phyloP scores from a whole-genome alignment of 352 stramenopile species.

The Discostella stelligera region DNA sequence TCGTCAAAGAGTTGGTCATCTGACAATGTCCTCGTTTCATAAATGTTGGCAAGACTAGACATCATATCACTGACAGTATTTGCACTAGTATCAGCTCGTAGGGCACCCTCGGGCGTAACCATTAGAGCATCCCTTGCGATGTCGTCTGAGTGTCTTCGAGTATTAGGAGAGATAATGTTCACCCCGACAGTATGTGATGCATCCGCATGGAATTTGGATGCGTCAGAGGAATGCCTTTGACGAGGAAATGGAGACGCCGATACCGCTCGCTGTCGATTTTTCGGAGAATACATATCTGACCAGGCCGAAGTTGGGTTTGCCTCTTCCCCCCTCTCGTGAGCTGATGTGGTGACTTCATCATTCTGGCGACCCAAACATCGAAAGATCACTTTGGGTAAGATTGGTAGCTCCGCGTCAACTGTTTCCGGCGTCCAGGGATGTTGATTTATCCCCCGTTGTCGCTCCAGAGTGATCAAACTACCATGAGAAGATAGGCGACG shows the following conservation, averaged over 20 bases:
- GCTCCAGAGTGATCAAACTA: neutral
- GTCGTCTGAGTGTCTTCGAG: neutral
- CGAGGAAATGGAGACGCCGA: neutral
- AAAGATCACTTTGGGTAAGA: conserved; percentile 34
- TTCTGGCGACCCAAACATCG: conserved; percentile 4
- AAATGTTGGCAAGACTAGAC: conserved; percentile 22
- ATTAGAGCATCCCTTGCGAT: neutral
- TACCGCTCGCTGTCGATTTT: neutral
- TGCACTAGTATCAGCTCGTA: neutral
- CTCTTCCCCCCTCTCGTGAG: neutral
- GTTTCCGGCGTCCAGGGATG: conserved; percentile 25
- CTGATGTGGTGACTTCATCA: neutral
- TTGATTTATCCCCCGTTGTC: neutral
- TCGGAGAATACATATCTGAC: neutral
- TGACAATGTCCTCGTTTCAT: conserved; percentile 22
- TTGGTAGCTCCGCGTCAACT: conserved; percentile 33
- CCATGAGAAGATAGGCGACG: neutral
- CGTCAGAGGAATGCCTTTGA: neutral
- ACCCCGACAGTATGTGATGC: neutral
- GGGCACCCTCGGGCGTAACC: neutral
- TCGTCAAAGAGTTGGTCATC: neutral
- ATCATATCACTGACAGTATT: neutral
- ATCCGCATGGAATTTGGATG: neutral
- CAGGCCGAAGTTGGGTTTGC: neutral
- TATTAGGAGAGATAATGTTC: neutral